Conservation (phyloP, 2,329 filamentous ascomycete species). For the Colletotrichum graminicola region DNA sequence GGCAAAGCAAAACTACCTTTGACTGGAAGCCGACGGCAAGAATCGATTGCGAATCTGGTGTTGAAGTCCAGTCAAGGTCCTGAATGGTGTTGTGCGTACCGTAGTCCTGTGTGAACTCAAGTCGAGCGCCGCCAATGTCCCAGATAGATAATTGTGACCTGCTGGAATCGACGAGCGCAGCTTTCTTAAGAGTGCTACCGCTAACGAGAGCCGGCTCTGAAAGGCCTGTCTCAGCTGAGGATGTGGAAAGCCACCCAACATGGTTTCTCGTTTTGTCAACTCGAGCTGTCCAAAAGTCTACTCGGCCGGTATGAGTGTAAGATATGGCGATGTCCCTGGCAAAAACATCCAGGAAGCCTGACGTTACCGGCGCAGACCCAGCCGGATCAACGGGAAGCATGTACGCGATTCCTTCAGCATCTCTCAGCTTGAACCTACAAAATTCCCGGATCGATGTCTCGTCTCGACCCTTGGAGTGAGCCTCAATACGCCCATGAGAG, state of each 20-base stretch:
- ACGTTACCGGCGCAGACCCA: conserved; percentile 76
- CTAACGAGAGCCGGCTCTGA: conserved; percentile 81
- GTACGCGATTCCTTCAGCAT: conserved; percentile 69
- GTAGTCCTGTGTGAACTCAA: conserved; percentile 85
- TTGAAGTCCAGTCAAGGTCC: conserved; percentile 94
- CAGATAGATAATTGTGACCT: conserved; percentile 87
- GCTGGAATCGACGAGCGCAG: conserved; percentile 81
- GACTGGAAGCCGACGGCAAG: conserved; percentile 94
- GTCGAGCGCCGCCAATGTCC: conserved; percentile 84
- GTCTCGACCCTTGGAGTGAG: conserved; percentile 50
- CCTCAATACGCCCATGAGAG: conserved; percentile 44
- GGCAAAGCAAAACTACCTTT: conserved; percentile 82
- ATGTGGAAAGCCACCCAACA: conserved; percentile 86
- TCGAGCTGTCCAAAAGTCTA: conserved; percentile 88
- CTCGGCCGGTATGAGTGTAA: conserved; percentile 79
- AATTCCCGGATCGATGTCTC: conserved; percentile 70
- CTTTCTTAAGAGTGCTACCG: conserved; percentile 88
- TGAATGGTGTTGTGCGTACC: conserved; percentile 79
- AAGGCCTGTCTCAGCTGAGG: conserved; percentile 83
- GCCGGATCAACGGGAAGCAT: conserved; percentile 89
- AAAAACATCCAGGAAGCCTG: conserved; percentile 87
- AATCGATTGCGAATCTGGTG: conserved; percentile 88
- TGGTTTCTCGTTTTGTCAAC: conserved; percentile 70
- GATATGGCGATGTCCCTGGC: conserved; percentile 88
- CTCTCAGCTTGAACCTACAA: conserved; percentile 76